phyloP scores from a whole-genome alignment of 1,139 yeast genomes.

The Lodderomyces pseudojiufengensis region DNA sequence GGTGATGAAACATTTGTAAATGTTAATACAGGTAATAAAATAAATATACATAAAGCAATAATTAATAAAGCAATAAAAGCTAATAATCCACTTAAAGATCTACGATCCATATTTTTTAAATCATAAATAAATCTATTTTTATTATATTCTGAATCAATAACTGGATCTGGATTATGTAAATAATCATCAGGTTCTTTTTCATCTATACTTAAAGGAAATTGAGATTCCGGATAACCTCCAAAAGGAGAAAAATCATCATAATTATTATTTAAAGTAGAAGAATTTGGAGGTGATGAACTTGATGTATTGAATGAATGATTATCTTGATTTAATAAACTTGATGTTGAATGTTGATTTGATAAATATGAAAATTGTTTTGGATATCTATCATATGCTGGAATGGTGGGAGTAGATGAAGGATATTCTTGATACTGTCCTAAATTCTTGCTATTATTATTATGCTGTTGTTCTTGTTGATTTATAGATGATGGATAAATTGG shows the following conservation, averaged over 20 bases:
- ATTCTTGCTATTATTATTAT: no score
- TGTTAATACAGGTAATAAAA: constrained; percentile 71
- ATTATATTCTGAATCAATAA: constrained; percentile 76
- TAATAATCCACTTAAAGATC: constrained; percentile 54
- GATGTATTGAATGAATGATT: constrained; percentile 2
- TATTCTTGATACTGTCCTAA: no score
- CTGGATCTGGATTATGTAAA: constrained; percentile 89
- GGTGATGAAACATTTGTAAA: constrained; percentile 47
- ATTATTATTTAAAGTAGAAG: background rate
- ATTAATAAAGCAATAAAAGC: constrained; percentile 50
- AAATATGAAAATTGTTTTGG: constrained; percentile 5
- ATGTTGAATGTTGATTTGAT: constrained; percentile 3
- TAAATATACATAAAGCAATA: constrained; percentile 64
- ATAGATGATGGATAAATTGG: background rate
- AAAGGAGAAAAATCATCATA: constrained; percentile 62
- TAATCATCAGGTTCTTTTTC: constrained; percentile 93
- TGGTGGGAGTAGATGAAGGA: constrained; percentile 3
- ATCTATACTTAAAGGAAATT: constrained; percentile 80
- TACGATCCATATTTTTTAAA: constrained; percentile 55
- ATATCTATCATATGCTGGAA: constrained; percentile 8
- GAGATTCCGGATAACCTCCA: constrained; percentile 90
- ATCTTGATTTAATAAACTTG: constrained; percentile 7
- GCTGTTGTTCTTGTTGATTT: constrained; percentile 1
- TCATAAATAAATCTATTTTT: constrained; percentile 58
- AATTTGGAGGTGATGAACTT: background rate